A percentile compares a stretch with the other conserved stretches of the same genome.
phyloP scores from a whole-genome alignment of 1,139 yeast genomes.

The Yamadazyma sp. region DNA sequence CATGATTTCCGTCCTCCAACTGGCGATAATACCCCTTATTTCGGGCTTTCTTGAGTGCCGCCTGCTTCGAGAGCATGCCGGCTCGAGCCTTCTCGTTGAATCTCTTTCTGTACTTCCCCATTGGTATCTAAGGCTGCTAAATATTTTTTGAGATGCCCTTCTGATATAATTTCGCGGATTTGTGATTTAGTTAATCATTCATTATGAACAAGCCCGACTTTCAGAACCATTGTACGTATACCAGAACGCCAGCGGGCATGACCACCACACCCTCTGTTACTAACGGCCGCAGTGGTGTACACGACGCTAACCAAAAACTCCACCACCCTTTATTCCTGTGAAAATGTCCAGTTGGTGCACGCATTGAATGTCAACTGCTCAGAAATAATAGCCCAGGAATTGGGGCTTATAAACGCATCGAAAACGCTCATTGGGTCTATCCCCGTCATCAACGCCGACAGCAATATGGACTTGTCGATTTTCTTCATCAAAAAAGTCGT shows the following conservation, averaged over 20 bases:
- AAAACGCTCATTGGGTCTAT: constrained; percentile 46
- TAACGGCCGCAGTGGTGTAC: constrained; percentile 33
- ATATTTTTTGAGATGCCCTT: constrained; percentile 12
- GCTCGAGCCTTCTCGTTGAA: constrained; percentile 85
- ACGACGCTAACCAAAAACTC: constrained; percentile 53
- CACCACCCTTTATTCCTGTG: constrained; percentile 56
- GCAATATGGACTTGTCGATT: constrained; percentile 35
- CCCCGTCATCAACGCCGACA: constrained; percentile 29
- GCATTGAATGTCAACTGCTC: constrained; percentile 47
- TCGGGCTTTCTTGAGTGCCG: constrained; percentile 64
- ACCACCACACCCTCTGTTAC: constrained; percentile 6
- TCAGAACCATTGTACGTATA: constrained; percentile 33
- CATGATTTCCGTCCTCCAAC: constrained; percentile 32
- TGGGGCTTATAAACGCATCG: constrained; percentile 52
- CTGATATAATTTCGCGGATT: constrained; percentile 1
- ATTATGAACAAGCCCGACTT: constrained; percentile 25
- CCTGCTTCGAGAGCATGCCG: constrained; percentile 82
- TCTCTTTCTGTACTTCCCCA: constrained; percentile 82
- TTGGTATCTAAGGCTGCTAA: constrained; percentile 19
- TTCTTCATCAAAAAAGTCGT: constrained; percentile 51
- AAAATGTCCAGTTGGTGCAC: constrained; percentile 43
- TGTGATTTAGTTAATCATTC: not conserved
- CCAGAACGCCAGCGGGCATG: not conserved
- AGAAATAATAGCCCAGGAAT: constrained; percentile 54
- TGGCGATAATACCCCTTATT: constrained; percentile 64